These are phyloP conservation scores for Anisodus tanguticus DNA, from an alignment of 257 asterid species.

Conservation along the genomic window DNA sequence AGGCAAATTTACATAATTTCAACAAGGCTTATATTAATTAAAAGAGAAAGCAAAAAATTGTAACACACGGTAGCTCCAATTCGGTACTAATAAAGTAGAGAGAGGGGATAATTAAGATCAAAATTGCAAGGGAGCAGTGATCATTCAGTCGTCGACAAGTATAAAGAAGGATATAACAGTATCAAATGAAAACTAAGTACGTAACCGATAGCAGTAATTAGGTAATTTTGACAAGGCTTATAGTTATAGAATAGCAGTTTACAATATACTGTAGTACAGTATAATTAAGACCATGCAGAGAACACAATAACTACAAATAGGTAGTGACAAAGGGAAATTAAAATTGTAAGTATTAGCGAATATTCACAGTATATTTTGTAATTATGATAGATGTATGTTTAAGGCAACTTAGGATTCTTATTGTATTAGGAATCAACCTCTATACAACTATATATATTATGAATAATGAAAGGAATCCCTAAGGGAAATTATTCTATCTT, in stretches of 20 bases:
- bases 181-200: background rate
- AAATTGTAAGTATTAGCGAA: no score
- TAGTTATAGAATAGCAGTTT: background rate
- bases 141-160: background rate
- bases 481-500: no score
- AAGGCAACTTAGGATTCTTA: no score
- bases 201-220: background rate
- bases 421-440: no score
- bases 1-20: background rate
- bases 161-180: background rate
- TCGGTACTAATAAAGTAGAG: no score
- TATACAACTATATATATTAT: no score
- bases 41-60: background rate
- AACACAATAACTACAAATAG: background rate
- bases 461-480: no score
- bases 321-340: background rate
- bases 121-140: background rate
- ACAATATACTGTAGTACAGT: background rate
- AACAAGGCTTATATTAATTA: slow-evolving; percentile 10
- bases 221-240: background rate
- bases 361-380: no score
- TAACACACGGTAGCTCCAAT: background rate
- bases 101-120: background rate
- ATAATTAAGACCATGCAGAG: background rate
- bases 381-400: no score